Percentiles rank a stretch among this genome's conserved stretches.
phyloP scores from a whole-genome alignment of 768 basidiomycete genomes.

The Trametes meyenii region DNA sequence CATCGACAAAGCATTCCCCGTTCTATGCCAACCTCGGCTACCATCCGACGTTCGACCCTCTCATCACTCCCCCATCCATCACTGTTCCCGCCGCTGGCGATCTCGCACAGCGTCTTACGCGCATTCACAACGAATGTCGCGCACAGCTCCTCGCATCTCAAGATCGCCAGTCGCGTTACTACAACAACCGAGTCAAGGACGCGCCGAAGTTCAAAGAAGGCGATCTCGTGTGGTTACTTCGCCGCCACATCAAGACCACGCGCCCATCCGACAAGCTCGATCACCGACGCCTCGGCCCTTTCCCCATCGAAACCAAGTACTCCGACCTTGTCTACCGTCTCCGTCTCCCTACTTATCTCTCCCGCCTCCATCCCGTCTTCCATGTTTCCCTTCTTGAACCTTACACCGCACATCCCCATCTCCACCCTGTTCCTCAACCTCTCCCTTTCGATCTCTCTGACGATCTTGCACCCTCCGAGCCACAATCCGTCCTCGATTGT shows the following conservation, averaged over 20 bases:
- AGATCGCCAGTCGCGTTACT: slow-evolving; percentile 33
- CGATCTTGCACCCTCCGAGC: neutral
- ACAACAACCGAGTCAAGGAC: slow-evolving; percentile 32
- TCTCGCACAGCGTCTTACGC: slow-evolving; percentile 33
- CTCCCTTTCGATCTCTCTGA: neutral
- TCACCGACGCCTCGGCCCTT: slow-evolving; percentile 5
- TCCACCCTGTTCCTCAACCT: neutral
- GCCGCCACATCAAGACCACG: slow-evolving; percentile 43
- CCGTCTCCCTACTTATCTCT: slow-evolving; percentile 4
- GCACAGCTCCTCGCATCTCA: slow-evolving; percentile 38
- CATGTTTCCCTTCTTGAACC: slow-evolving; percentile 4
- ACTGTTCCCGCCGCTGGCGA: slow-evolving; percentile 38
- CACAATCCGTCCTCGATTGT: slow-evolving; percentile 6
- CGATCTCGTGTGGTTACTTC: slow-evolving; percentile 42
- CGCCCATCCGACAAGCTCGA: slow-evolving; percentile 44
- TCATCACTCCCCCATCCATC: slow-evolving; percentile 31
- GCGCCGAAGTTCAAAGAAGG: slow-evolving; percentile 36
- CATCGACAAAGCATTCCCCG: slow-evolving; percentile 32
- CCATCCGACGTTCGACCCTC: slow-evolving; percentile 31
- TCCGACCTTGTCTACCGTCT: slow-evolving; percentile 6
- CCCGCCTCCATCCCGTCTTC: slow-evolving; percentile 8
- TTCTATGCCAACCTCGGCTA: slow-evolving; percentile 15
- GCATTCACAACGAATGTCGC: slow-evolving; percentile 39
- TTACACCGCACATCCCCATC: neutral
- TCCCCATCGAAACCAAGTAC: slow-evolving; percentile 3